A percentile compares a stretch with the other conserved stretches of the same genome.
These are phyloP conservation scores for Asterella californica DNA, from an alignment of 225 moss, liverwort and hornwort species.

Conservation along the genomic window DNA sequence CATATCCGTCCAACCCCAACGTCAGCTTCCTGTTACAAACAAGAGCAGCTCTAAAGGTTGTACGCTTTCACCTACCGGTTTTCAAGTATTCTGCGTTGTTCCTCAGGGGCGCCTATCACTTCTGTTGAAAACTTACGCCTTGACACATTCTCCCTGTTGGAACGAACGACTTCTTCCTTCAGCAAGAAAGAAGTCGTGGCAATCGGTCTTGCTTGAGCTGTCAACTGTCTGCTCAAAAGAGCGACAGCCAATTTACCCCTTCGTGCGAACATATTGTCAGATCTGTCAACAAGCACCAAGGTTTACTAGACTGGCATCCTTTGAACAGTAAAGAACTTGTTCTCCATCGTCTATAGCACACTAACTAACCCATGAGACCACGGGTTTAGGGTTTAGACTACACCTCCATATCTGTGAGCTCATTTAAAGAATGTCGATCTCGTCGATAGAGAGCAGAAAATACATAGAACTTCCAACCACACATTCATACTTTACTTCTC, in stretches of 20 bases:
- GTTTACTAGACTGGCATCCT: too few relatives aligned
- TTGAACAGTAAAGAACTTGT: too few relatives aligned
- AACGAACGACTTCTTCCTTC: background rate
- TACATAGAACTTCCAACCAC: too few relatives aligned
- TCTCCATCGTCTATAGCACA: too few relatives aligned
- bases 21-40: background rate
- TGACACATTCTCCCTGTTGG: background rate
- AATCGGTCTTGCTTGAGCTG: conserved; percentile 7
- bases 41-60: background rate
- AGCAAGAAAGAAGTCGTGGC: background rate
- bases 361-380: too few relatives aligned
- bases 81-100: conserved; percentile 31
- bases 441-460: too few relatives aligned
- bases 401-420: too few relatives aligned
- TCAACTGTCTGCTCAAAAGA: conserved; percentile 8
- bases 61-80: conserved; percentile 21
- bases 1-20: background rate
- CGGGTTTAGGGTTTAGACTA: too few relatives aligned
- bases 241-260: background rate
- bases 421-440: too few relatives aligned
- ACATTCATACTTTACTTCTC: too few relatives aligned
- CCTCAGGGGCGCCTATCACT: conserved; percentile 14
- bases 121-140: conserved; percentile 14
- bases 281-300: background rate
- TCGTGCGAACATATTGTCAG: background rate